Percentiles rank a stretch among this genome's conserved stretches.
Evolutionary conservation across 2,329 filamentous ascomycete genomes (phyloP).

Genomic region (Penicillium sp.): DNA sequence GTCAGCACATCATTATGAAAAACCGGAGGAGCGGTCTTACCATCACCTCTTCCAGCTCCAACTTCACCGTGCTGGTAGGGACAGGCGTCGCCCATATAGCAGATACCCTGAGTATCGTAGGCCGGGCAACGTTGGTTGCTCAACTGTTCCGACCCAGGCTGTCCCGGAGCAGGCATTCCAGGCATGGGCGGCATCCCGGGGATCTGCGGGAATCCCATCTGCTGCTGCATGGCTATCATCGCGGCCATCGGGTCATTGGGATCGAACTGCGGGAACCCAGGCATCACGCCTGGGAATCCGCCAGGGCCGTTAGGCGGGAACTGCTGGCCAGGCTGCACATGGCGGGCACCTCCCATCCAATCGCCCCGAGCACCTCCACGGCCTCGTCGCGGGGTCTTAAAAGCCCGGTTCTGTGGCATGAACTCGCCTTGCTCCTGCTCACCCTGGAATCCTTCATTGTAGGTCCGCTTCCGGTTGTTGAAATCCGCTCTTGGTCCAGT

Average conservation of each 20-base stretch:
- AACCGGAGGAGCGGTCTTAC: slow-evolving; percentile 17
- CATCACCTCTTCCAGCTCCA: slow-evolving; percentile 35
- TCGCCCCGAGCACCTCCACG: slow-evolving; percentile 44
- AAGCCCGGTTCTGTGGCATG: slow-evolving; percentile 43
- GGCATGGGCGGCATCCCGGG: slow-evolving; percentile 45
- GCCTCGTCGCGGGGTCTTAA: slow-evolving; percentile 42
- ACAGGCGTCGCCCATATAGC: slow-evolving; percentile 52
- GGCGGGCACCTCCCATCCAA: slow-evolving; percentile 31
- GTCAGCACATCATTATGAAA: slow-evolving; percentile 4
- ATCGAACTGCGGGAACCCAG: slow-evolving; percentile 50
- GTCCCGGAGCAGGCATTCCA: slow-evolving; percentile 26
- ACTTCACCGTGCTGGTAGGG: slow-evolving; percentile 53
- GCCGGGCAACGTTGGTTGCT: slow-evolving; percentile 48
- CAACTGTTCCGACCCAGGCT: slow-evolving; percentile 27
- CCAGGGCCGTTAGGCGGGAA: slow-evolving; percentile 27
- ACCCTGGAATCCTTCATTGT: slow-evolving; percentile 47
- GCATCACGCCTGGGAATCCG: slow-evolving; percentile 34
- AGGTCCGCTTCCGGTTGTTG: slow-evolving; percentile 50
- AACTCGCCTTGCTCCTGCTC: slow-evolving; percentile 41
- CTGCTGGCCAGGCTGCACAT: slow-evolving; percentile 20
- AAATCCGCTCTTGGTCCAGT: slow-evolving; percentile 24
- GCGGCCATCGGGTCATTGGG: slow-evolving; percentile 53
- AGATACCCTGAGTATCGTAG: slow-evolving; percentile 57
- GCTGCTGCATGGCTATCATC: slow-evolving; percentile 48
- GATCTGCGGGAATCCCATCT: slow-evolving; percentile 49